Evolutionary conservation across 257 asterid species (phyloP), one percentile per base, ranked within the genome.

Genomic region (Orobanche coerulescens): DNA sequence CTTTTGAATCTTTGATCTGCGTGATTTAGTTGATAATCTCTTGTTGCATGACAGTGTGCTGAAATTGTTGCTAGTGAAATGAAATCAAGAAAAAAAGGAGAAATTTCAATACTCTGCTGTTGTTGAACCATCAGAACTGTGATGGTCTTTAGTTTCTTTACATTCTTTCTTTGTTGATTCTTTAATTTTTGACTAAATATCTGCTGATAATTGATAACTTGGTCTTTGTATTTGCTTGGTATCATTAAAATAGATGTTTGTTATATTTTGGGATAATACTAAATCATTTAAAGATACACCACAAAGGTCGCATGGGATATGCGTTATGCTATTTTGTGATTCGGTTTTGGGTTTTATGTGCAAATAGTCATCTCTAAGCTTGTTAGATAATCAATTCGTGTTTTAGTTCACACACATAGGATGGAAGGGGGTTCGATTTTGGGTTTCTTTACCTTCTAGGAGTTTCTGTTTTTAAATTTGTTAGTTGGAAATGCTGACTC

Each of bases 1-100:
- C n/a, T n/a, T n/a, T n/a, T 15, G 18, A 48, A 28, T 7, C 30
- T 49, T 54, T 54, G 26, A 54, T 54, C 15, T 57, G 61, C 26
- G 9, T 55, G 46, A 44, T 57, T 58, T 47, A 12, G 25, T 49
- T 18, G 59, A 24, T 69, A 34, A 44, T 49, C 54, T 22, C 16
- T 18, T 46, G 31, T 9, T 68, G 63, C 47, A 19, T 51, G 63
- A 34, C 40, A 33, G 15, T 53, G 36, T 36, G 51, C 40, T 7
- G 10, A 40, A 42, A 43, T 28, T 23, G 24, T 46, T 33, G 40
- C 5, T 23, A n/a, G 44, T 16, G 26, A 33, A 26, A 37, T 54
- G 28, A 12, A 31, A 57, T n/a, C n/a, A n/a, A n/a, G n/a, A 13
- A 52, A 4, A 1, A 30, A 65, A 14, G 2, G 4, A 23, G 33